Base-by-base conservation (phyloP, 2,329 filamentous ascomycete species). In the Ceratocystis eucalypticola region DNA sequence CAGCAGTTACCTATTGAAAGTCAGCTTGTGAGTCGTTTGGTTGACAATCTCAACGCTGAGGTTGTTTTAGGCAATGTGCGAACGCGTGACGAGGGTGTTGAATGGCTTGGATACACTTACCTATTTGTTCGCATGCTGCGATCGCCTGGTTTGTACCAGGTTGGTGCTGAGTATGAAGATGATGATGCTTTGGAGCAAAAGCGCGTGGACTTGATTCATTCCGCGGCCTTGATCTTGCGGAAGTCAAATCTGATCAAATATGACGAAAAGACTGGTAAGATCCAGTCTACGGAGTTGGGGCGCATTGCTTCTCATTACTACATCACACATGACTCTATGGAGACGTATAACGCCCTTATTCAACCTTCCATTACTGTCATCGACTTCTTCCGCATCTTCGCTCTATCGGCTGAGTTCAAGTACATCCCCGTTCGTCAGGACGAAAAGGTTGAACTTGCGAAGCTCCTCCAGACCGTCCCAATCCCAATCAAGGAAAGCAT, bases 101-200 rank as follows among this genome's bases (percentile, higher is more conserved):
- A 99, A 74, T 99, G 94, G 94, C 84, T 99, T 44, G 93, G 94
- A 12, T 99, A 99, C 75, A 96, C 93, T 0, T 99, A 99, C 75
- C 84, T 99, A 20, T 99, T 96, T 73, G 91, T 99, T 65, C 89
- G 94, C 62, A 99, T 99, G 94, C 83, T 99, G 69, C 87, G 94
- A 37, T 96, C 93, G 1, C 94, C 94, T 45, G 93, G 91, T 0
- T 79, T 99, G 12, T 99, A 99, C 74, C 93, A 94, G 73, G 94
- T 99, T 63, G 94, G 94, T 3, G 86, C 92, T 10, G 95, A 99
- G 72, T 99, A 97, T 71, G 91, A 96, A 72, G 87, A 95, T 66
- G 94, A 99, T 70, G 88, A 88, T 62, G 88, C 89, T 1, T 78
- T 99, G 45, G 93, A 97, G 74, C 95, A 99, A 75, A 96, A 96